Evolutionary conservation across 2,329 filamentous ascomycete genomes (phyloP), one percentile per base, ranked within the genome.

Genomic region (Cyclaneusma minus): DNA sequence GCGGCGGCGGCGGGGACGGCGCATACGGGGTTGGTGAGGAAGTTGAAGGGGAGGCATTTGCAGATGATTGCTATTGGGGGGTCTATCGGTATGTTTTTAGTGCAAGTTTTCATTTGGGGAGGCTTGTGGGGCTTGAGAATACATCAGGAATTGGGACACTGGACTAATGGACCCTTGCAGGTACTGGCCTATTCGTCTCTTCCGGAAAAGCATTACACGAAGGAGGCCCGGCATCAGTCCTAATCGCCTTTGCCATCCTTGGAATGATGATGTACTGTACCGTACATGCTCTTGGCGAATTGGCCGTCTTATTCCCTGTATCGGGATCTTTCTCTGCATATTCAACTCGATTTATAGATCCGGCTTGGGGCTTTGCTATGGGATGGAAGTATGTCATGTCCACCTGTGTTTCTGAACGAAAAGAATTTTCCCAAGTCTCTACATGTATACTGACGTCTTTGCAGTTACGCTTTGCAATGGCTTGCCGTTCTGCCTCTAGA

Each of bases 11-110:
- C 54, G 10, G 62, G 61, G 22, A 85, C 82, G 2, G 78, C 81
- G 4, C 64, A 74, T 36, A 76, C 80, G 23, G 71, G 77, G 6
- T 61, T 95, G 26, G 70, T 78, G 26, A 64, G 84, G 43, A 75
- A 72, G 48, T 55, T 92, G 39, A 89, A 91, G 54, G 72, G 74
- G 12, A 65, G 84, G 24, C 87, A 95, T 58, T 48, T 94, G 47
- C 85, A 94, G 57, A 94, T 94, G 87, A 94, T 94, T 60, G 87
- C 87, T 9, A 92, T 94, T 39, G 84, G 84, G 40, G 85, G 85
- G 22, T 87, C 80, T 7, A 93, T 93, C 42, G 80, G 79, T 69
- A 56, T 29, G 51, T 21, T 22, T 15, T 6, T n/a, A n/a, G n/a
- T 24, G 22, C 3, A 13, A 13, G 16, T n/a, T 17, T 12, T 21